These are phyloP conservation scores for Linaria vulgaris DNA, from an alignment of 257 asterid species.

Conservation along the genomic window DNA sequence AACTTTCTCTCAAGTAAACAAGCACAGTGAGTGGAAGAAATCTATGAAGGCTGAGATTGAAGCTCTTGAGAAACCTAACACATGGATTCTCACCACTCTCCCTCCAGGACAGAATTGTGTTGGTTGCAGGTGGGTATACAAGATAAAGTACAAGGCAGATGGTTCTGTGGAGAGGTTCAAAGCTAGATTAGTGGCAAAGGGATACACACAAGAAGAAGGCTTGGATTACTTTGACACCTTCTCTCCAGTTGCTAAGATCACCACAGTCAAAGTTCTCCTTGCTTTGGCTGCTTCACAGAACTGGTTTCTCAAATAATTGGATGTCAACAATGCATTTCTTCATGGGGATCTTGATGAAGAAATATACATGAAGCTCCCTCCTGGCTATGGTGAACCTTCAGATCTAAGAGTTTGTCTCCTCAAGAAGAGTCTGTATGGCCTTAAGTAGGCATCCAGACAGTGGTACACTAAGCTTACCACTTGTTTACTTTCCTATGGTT, in stretches of 20 bases:
- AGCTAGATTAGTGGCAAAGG: background rate
- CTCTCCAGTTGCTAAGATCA: background rate
- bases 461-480: too few relatives aligned
- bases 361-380: background rate
- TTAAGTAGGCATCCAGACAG: too few relatives aligned
- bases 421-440: too few relatives aligned
- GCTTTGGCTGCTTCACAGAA: background rate
- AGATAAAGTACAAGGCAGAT: background rate
- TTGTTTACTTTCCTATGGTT: too few relatives aligned
- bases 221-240: background rate
- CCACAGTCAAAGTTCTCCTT: background rate
- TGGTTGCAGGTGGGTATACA: background rate
- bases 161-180: background rate
- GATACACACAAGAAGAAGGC: background rate
- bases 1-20: background rate
- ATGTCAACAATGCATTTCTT: background rate
- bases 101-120: background rate
- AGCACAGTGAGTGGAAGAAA: background rate
- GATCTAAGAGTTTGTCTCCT: too few relatives aligned
- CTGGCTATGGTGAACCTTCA: background rate
- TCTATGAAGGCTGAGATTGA: background rate
- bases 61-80: background rate
- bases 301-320: background rate
- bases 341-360: background rate
- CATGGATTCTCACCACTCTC: background rate